phyloP scores from a whole-genome alignment of 805 yeast species.

The Starmerella roubikii region DNA sequence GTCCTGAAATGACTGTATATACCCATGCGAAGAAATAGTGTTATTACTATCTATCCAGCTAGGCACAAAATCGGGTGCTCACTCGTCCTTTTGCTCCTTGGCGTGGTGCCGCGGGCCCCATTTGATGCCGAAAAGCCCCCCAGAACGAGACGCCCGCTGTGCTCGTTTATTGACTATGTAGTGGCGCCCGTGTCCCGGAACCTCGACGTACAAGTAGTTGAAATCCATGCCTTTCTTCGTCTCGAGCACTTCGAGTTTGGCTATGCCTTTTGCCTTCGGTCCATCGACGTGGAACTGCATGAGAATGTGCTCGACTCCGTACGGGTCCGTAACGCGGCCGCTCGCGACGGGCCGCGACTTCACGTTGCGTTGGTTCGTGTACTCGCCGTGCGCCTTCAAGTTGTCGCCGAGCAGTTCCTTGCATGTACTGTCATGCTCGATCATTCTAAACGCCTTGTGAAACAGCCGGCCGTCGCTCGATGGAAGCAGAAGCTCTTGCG shows the following conservation, averaged over 20 bases:
- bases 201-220: conserved; percentile 60
- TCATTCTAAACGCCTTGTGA: conserved; percentile 66
- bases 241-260: conserved; percentile 59
- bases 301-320: conserved; percentile 65
- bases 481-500: conserved; percentile 73
- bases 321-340: conserved; percentile 46
- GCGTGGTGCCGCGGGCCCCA: conserved; percentile 51
- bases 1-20: too few species aligned
- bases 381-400: conserved; percentile 74
- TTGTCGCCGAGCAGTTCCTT: conserved; percentile 46
- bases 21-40: too few species aligned
- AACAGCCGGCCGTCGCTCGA: conserved; percentile 85
- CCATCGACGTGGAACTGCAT: conserved; percentile 85
- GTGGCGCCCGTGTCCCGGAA: conserved; percentile 53
- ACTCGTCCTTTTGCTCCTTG: too few species aligned
- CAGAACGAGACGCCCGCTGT: conserved; percentile 29
- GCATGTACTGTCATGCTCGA: conserved; percentile 53
- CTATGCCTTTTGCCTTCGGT: conserved; percentile 48
- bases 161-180: conserved; percentile 45
- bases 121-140: conserved; percentile 44
- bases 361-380: conserved; percentile 55
- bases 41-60: too few species aligned
- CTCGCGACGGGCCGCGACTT: conserved; percentile 72
- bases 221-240: conserved; percentile 42
- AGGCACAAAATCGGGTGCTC: too few species aligned